Evolutionary conservation across 2,329 filamentous ascomycete genomes (phyloP), one percentile per base, ranked within the genome.

Genomic region (Pestalotiopsis sp.): DNA sequence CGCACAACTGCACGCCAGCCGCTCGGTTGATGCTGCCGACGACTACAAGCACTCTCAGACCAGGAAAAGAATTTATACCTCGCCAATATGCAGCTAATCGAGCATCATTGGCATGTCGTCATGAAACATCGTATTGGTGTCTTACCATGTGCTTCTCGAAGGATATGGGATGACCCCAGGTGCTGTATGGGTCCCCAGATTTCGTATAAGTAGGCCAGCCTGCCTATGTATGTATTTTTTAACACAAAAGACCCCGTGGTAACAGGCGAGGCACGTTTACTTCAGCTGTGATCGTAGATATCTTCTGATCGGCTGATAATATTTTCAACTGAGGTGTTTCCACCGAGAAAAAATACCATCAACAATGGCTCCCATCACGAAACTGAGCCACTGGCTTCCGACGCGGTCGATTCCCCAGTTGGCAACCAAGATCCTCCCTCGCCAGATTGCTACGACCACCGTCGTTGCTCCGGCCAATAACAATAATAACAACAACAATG

Each of bases 401-500:
- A 66, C 64, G 2, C 55, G 64, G 22, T 58, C 64, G 3, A 9
- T 66, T 13, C 35, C 55, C 3, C 14, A 58, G 20, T 9, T 52
- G 5, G 64, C 40, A 3, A 58, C 64, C 26, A 66, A 66, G 38
- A 56, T 76, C 52, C 3, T 69, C 13, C 70, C 70, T 17, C 72
- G 76, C 3, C 75, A 76, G 61, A 69, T 64, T 62, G 38, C 60
- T 10, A 75, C 75, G 3, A 75, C 75, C n/a, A 75, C 74, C 1
- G 72, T 76, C 52, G 66, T 76, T 57, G 63, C 69, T 7, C 68
- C 70, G 44, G 59, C 69, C 61, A 72, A 69, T 59, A 68, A 69
- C 52, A 35, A 61, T 30, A 69, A 71, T 14, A 68, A 70, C 6
- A 64, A 69, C 1, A 72, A 72, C 0, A 74, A 68, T n/a, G 70